Base-by-base conservation (phyloP, 2,329 filamentous ascomycete species). In the Erysiphe neolycopersici region DNA sequence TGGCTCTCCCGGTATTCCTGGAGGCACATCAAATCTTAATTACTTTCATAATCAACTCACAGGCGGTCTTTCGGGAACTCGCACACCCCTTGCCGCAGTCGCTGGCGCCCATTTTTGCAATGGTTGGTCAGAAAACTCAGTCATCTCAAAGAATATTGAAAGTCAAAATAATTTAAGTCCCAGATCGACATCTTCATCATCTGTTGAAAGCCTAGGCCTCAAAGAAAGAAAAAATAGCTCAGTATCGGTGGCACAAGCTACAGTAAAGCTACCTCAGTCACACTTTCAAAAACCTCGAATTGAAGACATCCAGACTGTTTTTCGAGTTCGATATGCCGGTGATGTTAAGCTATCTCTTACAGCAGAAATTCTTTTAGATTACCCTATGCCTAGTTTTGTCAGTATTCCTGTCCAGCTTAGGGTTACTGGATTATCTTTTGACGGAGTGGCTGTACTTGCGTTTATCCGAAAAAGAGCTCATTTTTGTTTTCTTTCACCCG, bases 301-400 rank as follows among this genome's bases (percentile, higher is more conserved):
- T 2, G 83, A 93, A 49, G 89, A 98, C 55, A 68, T 94, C 43
- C 89, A 98, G 59, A 79, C 92, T 41, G 79, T 95, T 5, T 87
- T 91, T 54, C 78, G 85, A 50, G 85, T 92, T 47, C 76, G 75
- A 45, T 98, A 98, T 60, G 72, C 77, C 2, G 89, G 89, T 30
- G 79, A 94, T 55, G 69, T 98, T 46, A 76, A 76, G 50, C 69
- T 98, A 45, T 82, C 84, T 47, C 66, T 98, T 42, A 95, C 89
- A 19, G 85, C 89, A 0, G 85, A 95, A 60, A 93, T 98, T 37
- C 66, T 95, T 30, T 74, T 98, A 31, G 89, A 98, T 60, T 98
- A 98, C 58, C 89, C 89, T 0, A 95, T 95, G 82, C 85, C 85
- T 36, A 92, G 82, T 62, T 98, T 98, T 55, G 87, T 95, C 2